A percentile compares a stretch with the other conserved stretches of the same genome.
phyloP scores from a whole-genome alignment of 441 rosid species.

The Pelargonium cotyledonis region DNA sequence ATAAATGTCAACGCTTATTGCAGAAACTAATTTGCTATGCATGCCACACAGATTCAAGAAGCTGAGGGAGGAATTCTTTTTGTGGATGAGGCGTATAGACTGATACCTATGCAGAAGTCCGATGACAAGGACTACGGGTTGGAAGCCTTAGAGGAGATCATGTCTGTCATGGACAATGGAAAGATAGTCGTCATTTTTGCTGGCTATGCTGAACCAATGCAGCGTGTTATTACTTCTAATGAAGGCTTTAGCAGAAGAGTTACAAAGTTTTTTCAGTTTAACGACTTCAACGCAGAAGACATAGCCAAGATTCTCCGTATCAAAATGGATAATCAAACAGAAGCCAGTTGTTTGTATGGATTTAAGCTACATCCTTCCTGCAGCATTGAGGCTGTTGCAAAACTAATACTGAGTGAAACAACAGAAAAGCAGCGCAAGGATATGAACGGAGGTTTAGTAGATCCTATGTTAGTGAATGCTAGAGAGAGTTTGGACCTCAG shows the following conservation, averaged over 20 bases:
- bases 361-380: conserved; percentile 61
- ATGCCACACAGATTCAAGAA: conserved; percentile 58
- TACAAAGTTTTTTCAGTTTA: conserved; percentile 79
- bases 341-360: conserved; percentile 58
- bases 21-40: conserved; percentile 8
- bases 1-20: background rate
- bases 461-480: conserved; percentile 76
- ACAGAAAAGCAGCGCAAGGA: conserved; percentile 36
- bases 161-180: conserved; percentile 94
- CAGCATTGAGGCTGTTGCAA: conserved; percentile 48
- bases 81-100: conserved; percentile 89
- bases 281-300: conserved; percentile 66
- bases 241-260: conserved; percentile 97
- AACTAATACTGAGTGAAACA: conserved; percentile 53
- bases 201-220: conserved; percentile 93
- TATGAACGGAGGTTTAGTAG: conserved; percentile 57
- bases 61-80: conserved; percentile 96
- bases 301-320: conserved; percentile 68
- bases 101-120: conserved; percentile 86
- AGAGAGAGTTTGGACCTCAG: conserved; percentile 81
- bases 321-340: conserved; percentile 72
- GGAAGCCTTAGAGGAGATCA: conserved; percentile 93
- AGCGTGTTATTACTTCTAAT: conserved; percentile 84
- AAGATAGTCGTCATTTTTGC: conserved; percentile 85
- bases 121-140: conserved; percentile 96